These are phyloP conservation scores for Herpetomonas samuelpessoai DNA, from an alignment of 208 protist species.

Conservation along the genomic window DNA sequence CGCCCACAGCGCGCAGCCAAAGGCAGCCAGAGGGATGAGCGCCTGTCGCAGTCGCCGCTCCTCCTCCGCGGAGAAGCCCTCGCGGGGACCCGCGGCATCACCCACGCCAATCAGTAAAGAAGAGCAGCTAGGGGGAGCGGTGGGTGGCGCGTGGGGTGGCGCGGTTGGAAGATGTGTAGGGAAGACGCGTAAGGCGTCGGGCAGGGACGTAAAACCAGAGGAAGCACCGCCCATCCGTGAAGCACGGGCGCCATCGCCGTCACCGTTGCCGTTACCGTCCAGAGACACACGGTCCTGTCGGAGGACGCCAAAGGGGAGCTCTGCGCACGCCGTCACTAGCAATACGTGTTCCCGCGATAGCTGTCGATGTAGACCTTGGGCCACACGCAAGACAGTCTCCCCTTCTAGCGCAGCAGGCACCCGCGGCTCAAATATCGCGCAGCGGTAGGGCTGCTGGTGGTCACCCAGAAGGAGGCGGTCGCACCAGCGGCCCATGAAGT, in stretches of 20 bases:
- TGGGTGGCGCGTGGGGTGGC: conserved; percentile 10
- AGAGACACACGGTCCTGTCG: conserved; percentile 12
- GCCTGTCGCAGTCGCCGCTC: conserved; percentile 10
- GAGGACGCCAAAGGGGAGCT: conserved; percentile 53
- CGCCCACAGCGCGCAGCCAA: conserved; percentile 66
- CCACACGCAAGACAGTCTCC: conserved; percentile 57
- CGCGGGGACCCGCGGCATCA: conserved; percentile 17
- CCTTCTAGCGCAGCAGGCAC: conserved; percentile 45
- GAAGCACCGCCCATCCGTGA: background rate
- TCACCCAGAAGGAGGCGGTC: conserved; percentile 80
- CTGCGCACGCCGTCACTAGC: conserved; percentile 33
- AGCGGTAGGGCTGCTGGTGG: conserved; percentile 36
- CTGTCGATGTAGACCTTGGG: conserved; percentile 43
- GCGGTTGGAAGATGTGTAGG: background rate
- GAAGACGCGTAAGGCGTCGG: background rate
- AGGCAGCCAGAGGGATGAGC: conserved; percentile 54
- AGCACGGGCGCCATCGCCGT: background rate
- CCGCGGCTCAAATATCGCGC: conserved; percentile 63
- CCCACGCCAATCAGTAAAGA: conserved; percentile 53
- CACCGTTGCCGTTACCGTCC: background rate
- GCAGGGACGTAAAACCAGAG: background rate
- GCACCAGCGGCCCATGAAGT: conserved; percentile 82
- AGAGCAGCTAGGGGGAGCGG: background rate
- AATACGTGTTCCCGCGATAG: conserved; percentile 44
- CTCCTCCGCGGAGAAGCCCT: conserved; percentile 30